Conservation (phyloP, 192 early-diverging fungal genomes). For the Rhizophagus prolifer region DNA sequence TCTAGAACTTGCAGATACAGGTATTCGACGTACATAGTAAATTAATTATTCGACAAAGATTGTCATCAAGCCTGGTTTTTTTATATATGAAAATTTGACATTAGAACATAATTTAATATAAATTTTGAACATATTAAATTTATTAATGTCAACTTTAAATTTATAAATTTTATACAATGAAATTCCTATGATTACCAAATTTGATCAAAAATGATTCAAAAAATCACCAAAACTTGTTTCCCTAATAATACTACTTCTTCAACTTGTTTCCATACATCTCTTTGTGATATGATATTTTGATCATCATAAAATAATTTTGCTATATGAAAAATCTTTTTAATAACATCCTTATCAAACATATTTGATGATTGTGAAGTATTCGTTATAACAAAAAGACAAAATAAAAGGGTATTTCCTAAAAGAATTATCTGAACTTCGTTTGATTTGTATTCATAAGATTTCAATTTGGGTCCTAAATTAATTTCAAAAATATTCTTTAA, state of each 20-base stretch:
- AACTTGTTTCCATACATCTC: neutral
- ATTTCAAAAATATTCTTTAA: neutral
- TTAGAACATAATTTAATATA: too few species aligned
- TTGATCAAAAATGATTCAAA: too few species aligned
- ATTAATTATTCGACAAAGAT: too few species aligned
- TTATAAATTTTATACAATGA: too few species aligned
- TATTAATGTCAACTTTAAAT: too few species aligned
- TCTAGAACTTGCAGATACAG: too few species aligned
- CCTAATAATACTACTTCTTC: neutral
- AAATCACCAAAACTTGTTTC: neutral
- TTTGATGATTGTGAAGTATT: neutral
- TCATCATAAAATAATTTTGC: neutral
- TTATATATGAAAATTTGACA: too few species aligned
- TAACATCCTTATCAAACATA: neutral
- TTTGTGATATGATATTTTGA: neutral
- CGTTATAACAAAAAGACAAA: neutral
- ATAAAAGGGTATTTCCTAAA: neutral
- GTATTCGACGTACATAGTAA: too few species aligned
- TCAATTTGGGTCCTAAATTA: neutral
- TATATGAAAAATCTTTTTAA: neutral
- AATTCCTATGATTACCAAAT: too few species aligned
- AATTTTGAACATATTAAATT: too few species aligned
- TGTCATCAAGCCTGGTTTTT: too few species aligned
- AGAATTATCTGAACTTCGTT: neutral
- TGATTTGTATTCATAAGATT: neutral